Evolutionary conservation across 495 filamentous ascomycete species (phyloP).

Genomic region (Filosporella fistucella): DNA sequence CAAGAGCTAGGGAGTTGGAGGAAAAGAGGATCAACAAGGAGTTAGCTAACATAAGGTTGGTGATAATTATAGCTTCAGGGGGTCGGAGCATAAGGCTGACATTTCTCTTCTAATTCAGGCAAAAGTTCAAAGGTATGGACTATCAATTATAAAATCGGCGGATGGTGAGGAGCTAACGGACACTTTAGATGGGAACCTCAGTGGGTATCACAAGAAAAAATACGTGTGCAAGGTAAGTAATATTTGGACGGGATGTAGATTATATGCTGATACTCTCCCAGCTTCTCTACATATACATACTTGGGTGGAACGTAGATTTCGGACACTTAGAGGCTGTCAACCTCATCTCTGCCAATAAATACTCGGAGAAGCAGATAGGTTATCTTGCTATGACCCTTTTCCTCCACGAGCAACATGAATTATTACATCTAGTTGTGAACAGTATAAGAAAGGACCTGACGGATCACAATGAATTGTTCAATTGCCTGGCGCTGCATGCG

Average conservation of each 20-base stretch:
- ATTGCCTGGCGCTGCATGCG: slow-evolving; percentile 96
- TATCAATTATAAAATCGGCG: background rate
- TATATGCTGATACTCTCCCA: slow-evolving; percentile 32
- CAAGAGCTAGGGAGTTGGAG: slow-evolving; percentile 89
- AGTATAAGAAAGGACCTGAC: slow-evolving; percentile 95
- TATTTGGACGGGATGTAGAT: background rate
- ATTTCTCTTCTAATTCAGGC: too few species aligned
- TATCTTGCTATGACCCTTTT: slow-evolving; percentile 98
- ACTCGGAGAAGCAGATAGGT: slow-evolving; percentile 99
- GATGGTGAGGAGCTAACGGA: background rate
- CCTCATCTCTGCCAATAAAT: slow-evolving; percentile 91
- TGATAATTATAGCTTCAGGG: slow-evolving; percentile 10
- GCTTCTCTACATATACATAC: slow-evolving; percentile 98
- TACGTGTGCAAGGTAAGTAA: slow-evolving; percentile 89
- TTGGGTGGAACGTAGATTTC: slow-evolving; percentile 99
- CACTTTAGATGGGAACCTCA: slow-evolving; percentile 69
- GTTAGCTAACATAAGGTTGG: slow-evolving; percentile 88
- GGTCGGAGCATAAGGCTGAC: too few species aligned
- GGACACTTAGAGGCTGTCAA: slow-evolving; percentile 98
- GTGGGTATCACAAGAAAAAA: slow-evolving; percentile 99
- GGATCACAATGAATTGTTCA: slow-evolving; percentile 94
- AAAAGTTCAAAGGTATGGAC: slow-evolving; percentile 70
- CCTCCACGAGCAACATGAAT: slow-evolving; percentile 93
- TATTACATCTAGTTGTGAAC: slow-evolving; percentile 94
- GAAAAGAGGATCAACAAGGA: slow-evolving; percentile 99